phyloP scores from a whole-genome alignment of 106 monocot genomes.

The Allium cepa region DNA sequence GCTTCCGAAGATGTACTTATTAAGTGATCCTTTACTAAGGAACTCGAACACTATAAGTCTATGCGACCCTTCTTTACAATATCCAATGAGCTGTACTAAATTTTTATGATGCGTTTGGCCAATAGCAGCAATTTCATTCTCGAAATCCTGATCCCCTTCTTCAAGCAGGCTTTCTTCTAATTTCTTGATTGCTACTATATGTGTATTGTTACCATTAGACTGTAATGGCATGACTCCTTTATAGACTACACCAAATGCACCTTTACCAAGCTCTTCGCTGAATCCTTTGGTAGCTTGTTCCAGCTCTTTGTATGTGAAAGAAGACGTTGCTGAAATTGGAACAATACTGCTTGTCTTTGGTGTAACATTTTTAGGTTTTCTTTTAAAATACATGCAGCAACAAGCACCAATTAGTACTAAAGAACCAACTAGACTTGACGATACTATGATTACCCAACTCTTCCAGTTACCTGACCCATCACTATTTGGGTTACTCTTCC shows the following conservation, averaged over 20 bases:
- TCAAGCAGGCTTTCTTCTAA: constrained; percentile 3
- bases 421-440: neutral
- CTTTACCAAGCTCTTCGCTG: constrained; percentile 24
- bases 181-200: constrained; percentile 20
- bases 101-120: constrained; percentile 35
- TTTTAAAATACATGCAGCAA: neutral
- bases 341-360: no score
- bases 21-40: constrained; percentile 31
- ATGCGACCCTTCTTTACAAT: constrained; percentile 21
- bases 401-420: neutral
- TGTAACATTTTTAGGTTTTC: neutral
- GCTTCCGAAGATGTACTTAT: constrained; percentile 9
- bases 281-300: constrained; percentile 21
- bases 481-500: no score
- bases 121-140: constrained; percentile 12
- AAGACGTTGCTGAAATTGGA: neutral
- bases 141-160: constrained; percentile 24
- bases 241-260: constrained; percentile 25
- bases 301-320: constrained; percentile 19
- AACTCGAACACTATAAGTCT: constrained; percentile 30
- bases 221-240: constrained; percentile 12
- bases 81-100: constrained; percentile 24
- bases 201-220: neutral
- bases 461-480: neutral
- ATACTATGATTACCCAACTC: neutral